A percentile compares a stretch with the other conserved stretches of the same genome.
Evolutionary conservation across 768 basidiomycete genomes (phyloP).

Genomic region (Naganishia friedmannii): DNA sequence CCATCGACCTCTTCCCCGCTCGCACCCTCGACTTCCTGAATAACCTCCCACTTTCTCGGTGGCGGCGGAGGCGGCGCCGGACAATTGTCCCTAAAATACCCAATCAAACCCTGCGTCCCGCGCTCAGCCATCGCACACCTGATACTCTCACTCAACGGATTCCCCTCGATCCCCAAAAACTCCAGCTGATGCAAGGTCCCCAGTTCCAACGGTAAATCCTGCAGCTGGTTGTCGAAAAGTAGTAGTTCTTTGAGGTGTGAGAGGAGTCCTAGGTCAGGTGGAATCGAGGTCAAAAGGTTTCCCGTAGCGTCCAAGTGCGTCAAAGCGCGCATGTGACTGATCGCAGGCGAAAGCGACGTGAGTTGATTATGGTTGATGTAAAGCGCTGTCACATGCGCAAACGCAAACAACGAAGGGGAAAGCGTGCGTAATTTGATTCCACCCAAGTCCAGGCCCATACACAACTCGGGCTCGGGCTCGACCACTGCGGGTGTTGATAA

Average conservation of each 20-base stretch:
- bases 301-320: slow-evolving; percentile 87
- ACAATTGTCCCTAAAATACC: slow-evolving; percentile 89
- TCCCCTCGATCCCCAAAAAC: slow-evolving; percentile 94
- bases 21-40: slow-evolving; percentile 38
- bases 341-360: slow-evolving; percentile 71
- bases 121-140: slow-evolving; percentile 86
- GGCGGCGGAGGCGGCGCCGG: slow-evolving; percentile 77
- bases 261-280: slow-evolving; percentile 85
- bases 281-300: slow-evolving; percentile 73
- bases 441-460: slow-evolving; percentile 93
- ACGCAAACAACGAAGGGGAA: slow-evolving; percentile 72
- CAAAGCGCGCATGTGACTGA: slow-evolving; percentile 77
- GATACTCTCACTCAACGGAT: slow-evolving; percentile 75
- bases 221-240: slow-evolving; percentile 91
- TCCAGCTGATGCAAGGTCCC: slow-evolving; percentile 88
- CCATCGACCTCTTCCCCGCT: slow-evolving; percentile 39
- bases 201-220: slow-evolving; percentile 77
- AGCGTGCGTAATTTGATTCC: slow-evolving; percentile 90
- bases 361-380: slow-evolving; percentile 96
- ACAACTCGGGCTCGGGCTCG: slow-evolving; percentile 58
- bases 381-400: slow-evolving; percentile 87
- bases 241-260: slow-evolving; percentile 85
- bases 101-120: slow-evolving; percentile 82
- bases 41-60: slow-evolving; percentile 69
- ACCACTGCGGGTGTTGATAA: slow-evolving; percentile 69